Percentiles rank a stretch among this genome's conserved stretches.
Evolutionary conservation across 2,329 filamentous ascomycete species (phyloP).

Genomic region (Phoma sp.): DNA sequence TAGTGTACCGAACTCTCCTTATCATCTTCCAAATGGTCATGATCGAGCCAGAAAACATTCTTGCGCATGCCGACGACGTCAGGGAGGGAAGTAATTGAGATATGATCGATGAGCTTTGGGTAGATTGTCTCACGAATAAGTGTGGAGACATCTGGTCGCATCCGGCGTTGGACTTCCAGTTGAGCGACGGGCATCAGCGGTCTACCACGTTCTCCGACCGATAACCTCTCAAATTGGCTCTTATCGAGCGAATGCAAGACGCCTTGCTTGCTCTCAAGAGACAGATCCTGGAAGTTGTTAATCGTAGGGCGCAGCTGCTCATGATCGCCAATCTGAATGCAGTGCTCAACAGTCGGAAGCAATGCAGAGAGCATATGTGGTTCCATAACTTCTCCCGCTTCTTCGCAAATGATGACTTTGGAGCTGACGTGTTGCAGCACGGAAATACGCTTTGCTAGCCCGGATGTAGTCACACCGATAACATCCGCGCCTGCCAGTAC

Average conservation of each 20-base stretch:
- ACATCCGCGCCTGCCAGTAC: conserved; percentile 55
- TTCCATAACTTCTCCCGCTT: conserved; percentile 73
- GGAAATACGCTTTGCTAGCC: conserved; percentile 62
- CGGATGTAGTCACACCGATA: conserved; percentile 67
- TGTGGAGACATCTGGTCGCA: conserved; percentile 67
- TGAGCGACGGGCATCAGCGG: conserved; percentile 33
- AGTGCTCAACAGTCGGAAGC: conserved; percentile 65
- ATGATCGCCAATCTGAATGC: conserved; percentile 70
- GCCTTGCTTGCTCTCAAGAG: conserved; percentile 58
- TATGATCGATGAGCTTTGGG: conserved; percentile 60
- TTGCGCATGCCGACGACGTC: conserved; percentile 61
- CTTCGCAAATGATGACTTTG: conserved; percentile 70
- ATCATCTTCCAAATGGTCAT: conserved; percentile 55
- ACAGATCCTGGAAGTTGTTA: conserved; percentile 59
- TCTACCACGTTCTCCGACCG: conserved; percentile 34
- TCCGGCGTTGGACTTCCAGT: conserved; percentile 67
- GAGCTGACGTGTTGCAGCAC: conserved; percentile 57
- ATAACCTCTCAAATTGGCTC: conserved; percentile 67
- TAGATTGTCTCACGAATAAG: conserved; percentile 67
- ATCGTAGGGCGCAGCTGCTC: conserved; percentile 66
- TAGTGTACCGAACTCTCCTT: conserved; percentile 17
- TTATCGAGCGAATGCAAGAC: conserved; percentile 62
- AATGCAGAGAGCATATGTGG: conserved; percentile 66
- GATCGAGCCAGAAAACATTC: conserved; percentile 68
- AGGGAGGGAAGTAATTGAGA: conserved; percentile 49